Percentiles rank a stretch among this genome's conserved stretches.
phyloP scores from a whole-genome alignment of 495 filamentous ascomycete species.

The Achaetomiella virescens region DNA sequence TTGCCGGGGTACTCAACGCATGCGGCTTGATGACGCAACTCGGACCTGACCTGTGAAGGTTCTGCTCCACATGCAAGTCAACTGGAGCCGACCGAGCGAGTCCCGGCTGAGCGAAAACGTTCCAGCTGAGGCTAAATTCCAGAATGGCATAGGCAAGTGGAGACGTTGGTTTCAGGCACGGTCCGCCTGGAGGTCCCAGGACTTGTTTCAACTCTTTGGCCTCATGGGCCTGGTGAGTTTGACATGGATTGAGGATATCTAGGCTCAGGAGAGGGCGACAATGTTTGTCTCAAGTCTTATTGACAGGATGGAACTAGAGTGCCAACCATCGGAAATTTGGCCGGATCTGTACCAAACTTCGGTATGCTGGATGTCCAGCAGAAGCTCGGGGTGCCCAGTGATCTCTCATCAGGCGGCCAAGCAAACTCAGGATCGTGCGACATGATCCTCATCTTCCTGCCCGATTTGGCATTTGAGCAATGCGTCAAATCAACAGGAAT shows the following conservation, averaged over 20 bases:
- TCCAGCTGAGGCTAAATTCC: conserved; percentile 2
- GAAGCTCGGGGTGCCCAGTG: no score
- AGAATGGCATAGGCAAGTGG: neutral
- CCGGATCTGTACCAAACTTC: no score
- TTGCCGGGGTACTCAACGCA: no score
- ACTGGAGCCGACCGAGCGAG: neutral
- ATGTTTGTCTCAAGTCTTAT: neutral
- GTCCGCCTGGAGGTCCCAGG: neutral
- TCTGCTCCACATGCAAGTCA: neutral
- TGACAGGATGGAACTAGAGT: neutral
- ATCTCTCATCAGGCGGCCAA: no score
- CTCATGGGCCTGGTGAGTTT: neutral
- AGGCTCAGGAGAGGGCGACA: neutral
- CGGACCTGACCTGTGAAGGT: neutral
- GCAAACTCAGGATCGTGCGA: neutral
- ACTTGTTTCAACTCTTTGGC: conserved; percentile 10
- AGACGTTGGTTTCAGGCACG: conserved; percentile 11
- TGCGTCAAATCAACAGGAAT: neutral
- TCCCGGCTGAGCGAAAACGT: neutral
- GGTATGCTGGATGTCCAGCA: no score
- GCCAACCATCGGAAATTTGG: neutral
- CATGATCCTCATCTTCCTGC: neutral
- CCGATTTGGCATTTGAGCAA: neutral
- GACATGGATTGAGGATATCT: neutral
- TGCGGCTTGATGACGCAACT: conserved; percentile 1